phyloP scores from a whole-genome alignment of 164 flowering plant species.

The Taxillus chinensis region DNA sequence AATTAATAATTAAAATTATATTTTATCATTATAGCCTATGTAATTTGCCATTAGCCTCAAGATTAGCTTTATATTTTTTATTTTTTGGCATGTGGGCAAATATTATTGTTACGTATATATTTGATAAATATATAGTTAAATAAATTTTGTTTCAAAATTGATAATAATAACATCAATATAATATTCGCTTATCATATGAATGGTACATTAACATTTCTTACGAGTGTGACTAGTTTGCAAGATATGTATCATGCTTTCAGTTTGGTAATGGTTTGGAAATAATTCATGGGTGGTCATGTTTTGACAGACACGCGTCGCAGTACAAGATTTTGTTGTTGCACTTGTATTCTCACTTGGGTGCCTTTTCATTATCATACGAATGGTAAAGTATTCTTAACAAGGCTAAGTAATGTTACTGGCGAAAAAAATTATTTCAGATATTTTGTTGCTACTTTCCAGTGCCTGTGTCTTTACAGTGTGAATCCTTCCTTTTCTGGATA shows the following conservation, averaged over 20 bases:
- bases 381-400: conserved; percentile 33
- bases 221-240: too few species aligned
- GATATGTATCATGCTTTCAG: not conserved
- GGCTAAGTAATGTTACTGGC: not conserved
- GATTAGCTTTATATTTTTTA: too few species aligned
- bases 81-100: too few species aligned
- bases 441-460: not conserved
- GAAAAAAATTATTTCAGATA: not conserved
- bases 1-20: too few species aligned
- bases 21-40: too few species aligned
- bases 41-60: too few species aligned
- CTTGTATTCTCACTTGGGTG: conserved; percentile 59
- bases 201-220: too few species aligned
- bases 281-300: not conserved
- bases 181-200: too few species aligned
- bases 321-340: conserved; percentile 77
- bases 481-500: not conserved
- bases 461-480: not conserved
- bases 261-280: not conserved
- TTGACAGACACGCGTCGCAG: conserved; percentile 64
- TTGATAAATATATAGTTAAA: too few species aligned
- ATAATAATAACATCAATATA: too few species aligned
- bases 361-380: conserved; percentile 65
- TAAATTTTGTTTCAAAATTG: too few species aligned
- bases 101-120: too few species aligned